Conservation (phyloP, 225 moss, liverwort and hornwort species). For the Pseudisothecium myosuroides region DNA sequence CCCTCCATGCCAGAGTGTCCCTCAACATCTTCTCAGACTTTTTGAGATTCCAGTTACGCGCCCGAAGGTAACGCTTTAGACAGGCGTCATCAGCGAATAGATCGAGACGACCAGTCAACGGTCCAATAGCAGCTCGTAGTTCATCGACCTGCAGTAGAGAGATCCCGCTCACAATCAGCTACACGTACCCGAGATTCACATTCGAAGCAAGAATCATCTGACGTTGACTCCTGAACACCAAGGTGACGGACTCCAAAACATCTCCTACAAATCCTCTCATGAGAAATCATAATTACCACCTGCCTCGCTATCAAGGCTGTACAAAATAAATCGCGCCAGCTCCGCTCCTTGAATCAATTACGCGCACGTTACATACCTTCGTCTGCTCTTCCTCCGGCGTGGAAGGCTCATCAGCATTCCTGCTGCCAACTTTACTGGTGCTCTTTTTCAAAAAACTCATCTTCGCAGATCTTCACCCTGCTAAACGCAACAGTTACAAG, state of each 20-base stretch:
- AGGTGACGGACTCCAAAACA: background rate
- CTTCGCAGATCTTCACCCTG: background rate
- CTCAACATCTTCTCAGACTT: constrained; percentile 47
- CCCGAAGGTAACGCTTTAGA: constrained; percentile 37
- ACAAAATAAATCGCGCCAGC: background rate
- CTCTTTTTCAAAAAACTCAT: constrained; percentile 42
- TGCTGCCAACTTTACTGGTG: constrained; percentile 23
- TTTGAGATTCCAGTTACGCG: constrained; percentile 38
- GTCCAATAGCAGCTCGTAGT: constrained; percentile 31
- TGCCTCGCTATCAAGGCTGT: background rate
- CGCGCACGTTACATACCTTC: background rate
- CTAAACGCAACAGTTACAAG: background rate
- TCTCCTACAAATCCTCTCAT: background rate
- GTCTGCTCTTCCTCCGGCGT: constrained; percentile 27
- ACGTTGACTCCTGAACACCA: no score
- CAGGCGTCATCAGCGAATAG: constrained; percentile 30
- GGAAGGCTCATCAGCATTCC: constrained; percentile 17
- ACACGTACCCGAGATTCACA: background rate
- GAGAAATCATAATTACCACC: background rate
- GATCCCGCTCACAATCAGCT: background rate
- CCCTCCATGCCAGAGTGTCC: constrained; percentile 36
- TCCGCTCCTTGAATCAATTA: no score
- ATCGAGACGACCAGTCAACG: constrained; percentile 15
- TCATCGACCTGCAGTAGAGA: constrained; percentile 14
- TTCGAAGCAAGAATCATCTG: background rate